Percentiles rank a stretch among this genome's conserved stretches.
phyloP scores from a whole-genome alignment of 2,329 filamentous ascomycete species.

The Xylaria sp. region DNA sequence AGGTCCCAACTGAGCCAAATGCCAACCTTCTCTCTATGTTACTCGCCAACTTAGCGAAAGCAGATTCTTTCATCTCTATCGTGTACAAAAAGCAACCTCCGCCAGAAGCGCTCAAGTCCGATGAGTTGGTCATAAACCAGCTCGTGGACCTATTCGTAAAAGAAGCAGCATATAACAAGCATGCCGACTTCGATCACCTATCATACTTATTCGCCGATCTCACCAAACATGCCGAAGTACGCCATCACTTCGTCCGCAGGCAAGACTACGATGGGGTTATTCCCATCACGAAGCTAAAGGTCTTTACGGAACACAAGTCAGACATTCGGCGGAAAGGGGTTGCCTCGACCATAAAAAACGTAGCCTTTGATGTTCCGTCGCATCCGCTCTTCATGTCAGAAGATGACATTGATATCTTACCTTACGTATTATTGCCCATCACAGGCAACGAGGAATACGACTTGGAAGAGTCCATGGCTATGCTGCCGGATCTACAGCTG shows the following conservation, averaged over 20 bases:
- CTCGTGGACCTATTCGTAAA: conserved; percentile 96
- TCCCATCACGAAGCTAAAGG: conserved; percentile 89
- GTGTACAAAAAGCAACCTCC: conserved; percentile 70
- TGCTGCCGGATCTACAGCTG: conserved; percentile 90
- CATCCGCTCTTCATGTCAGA: conserved; percentile 75
- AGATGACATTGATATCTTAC: conserved; percentile 78
- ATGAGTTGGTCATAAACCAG: conserved; percentile 81
- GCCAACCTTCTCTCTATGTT: conserved; percentile 90
- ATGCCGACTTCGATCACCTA: conserved; percentile 89
- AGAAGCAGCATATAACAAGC: conserved; percentile 82
- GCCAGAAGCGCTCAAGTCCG: conserved; percentile 73
- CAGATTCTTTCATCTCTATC: conserved; percentile 72
- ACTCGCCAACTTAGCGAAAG: conserved; percentile 88
- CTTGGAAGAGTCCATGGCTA: conserved; percentile 82
- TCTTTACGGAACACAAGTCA: conserved; percentile 91
- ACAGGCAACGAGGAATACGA: conserved; percentile 87
- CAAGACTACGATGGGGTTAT: conserved; percentile 82
- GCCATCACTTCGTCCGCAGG: conserved; percentile 74
- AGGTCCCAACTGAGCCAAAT: conserved; percentile 76
- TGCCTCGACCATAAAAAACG: conserved; percentile 94
- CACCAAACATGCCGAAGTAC: conserved; percentile 77
- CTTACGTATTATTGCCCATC: conserved; percentile 87
- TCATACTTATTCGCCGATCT: conserved; percentile 94
- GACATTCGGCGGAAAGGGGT: conserved; percentile 88
- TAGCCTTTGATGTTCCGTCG: conserved; percentile 78